Evolutionary conservation across 1,284 basidiomycete genomes (phyloP).

Genomic region (Ceratobasidium theobromae): DNA sequence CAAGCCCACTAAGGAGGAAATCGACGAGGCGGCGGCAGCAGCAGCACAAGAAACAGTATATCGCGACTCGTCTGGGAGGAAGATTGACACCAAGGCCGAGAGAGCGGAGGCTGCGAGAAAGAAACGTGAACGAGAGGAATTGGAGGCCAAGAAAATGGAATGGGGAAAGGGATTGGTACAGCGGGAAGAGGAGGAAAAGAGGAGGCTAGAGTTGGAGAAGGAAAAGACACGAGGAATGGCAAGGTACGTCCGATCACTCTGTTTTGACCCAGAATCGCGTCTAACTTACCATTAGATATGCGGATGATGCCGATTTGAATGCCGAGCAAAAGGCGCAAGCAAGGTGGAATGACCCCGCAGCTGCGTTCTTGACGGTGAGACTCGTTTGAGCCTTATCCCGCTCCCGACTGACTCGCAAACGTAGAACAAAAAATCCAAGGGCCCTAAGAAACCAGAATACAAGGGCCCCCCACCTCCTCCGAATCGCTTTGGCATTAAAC

Average conservation of each 20-base stretch:
- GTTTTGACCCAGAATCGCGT: background rate
- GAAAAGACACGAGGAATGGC: constrained; percentile 70
- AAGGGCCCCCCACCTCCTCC: constrained; percentile 84
- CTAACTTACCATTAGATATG: constrained; percentile 48
- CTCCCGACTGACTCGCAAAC: background rate
- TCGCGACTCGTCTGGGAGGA: constrained; percentile 84
- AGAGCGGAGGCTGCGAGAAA: constrained; percentile 76
- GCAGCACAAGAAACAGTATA: constrained; percentile 88
- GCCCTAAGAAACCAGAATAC: constrained; percentile 81
- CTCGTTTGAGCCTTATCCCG: constrained; percentile 30
- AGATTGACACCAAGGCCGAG: constrained; percentile 84
- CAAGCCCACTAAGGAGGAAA: constrained; percentile 47
- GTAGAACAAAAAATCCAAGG: constrained; percentile 72
- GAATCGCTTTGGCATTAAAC: constrained; percentile 92
- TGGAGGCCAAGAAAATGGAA: constrained; percentile 87
- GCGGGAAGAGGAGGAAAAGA: constrained; percentile 70
- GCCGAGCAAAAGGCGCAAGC: constrained; percentile 75
- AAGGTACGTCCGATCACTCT: constrained; percentile 46
- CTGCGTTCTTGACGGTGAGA: constrained; percentile 84
- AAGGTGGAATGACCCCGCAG: constrained; percentile 94
- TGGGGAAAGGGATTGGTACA: constrained; percentile 97
- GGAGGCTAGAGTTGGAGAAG: constrained; percentile 63
- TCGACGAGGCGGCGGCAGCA: constrained; percentile 56
- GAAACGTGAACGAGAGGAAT: constrained; percentile 78
- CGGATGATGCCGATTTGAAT: constrained; percentile 84